Percentiles rank a stretch among this genome's conserved stretches.
These are phyloP conservation scores for Xylariaceae sp. DNA, from an alignment of 2,329 filamentous ascomycete species.

Conservation along the genomic window DNA sequence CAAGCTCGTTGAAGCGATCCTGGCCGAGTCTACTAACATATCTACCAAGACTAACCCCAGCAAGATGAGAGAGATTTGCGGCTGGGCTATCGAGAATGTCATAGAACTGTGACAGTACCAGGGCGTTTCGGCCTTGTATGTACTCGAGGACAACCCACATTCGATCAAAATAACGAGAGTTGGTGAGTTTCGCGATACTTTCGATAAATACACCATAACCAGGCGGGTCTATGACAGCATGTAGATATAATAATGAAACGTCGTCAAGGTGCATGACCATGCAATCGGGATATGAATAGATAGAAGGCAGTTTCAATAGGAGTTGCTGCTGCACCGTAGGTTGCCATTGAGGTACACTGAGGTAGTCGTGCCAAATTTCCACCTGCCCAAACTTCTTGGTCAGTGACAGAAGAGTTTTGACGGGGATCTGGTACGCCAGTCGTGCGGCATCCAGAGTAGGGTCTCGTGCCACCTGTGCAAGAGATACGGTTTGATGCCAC, in stretches of 20 bases:
- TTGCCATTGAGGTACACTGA: too few relatives aligned
- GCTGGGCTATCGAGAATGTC: conserved; percentile 6
- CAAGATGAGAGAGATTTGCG: conserved; percentile 1
- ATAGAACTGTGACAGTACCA: conserved; percentile 6
- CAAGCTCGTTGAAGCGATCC: conserved; percentile 10
- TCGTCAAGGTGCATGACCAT: conserved; percentile 12
- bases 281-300: conserved; percentile 9
- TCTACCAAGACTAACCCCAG: conserved; percentile 3
- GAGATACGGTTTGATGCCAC: conserved; percentile 9
- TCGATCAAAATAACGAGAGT: conserved; percentile 9
- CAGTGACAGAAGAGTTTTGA: conserved; percentile 6
- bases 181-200: conserved; percentile 9
- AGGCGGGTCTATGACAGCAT: conserved; percentile 3
- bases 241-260: conserved; percentile 5
- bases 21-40: conserved; percentile 9
- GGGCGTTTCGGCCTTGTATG: conserved; percentile 8
- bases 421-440: conserved; percentile 11
- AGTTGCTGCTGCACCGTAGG: conserved; percentile 8
- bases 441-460: conserved; percentile 2
- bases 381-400: conserved; percentile 2
- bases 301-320: conserved; percentile 7
- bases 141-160: conserved; percentile 14
- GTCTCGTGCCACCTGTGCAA: conserved; percentile 8
- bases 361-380: too few relatives aligned
- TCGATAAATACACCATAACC: conserved; percentile 5